phyloP scores from a whole-genome alignment of 129 eudicot species.

The Flaveria brownii region DNA sequence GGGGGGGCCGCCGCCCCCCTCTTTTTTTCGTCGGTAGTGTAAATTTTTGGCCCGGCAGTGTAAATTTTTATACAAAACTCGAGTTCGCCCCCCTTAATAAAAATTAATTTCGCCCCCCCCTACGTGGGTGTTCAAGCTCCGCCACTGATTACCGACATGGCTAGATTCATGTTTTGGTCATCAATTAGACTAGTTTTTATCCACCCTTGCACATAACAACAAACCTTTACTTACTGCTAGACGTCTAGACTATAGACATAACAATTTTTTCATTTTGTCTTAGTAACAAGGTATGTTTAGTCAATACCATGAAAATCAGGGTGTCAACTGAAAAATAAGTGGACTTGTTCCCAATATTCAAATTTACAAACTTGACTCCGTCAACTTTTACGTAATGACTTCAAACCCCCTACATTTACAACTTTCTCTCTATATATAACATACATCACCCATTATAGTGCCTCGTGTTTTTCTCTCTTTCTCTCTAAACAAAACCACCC shows the following conservation, averaged over 20 bases:
- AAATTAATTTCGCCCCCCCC: no score
- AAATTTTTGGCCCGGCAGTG: no score
- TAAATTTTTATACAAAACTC: no score
- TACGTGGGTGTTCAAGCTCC: no score
- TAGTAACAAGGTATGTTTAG: neutral
- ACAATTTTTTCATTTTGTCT: no score
- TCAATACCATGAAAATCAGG: neutral
- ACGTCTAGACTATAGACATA: neutral
- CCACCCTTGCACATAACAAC: neutral
- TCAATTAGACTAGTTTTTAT: neutral
- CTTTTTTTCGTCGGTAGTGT: no score
- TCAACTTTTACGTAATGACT: constrained; percentile 10
- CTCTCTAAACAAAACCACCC: constrained; percentile 28
- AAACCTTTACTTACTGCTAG: neutral
- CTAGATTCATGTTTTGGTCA: neutral
- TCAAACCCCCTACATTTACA: neutral
- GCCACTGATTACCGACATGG: no score
- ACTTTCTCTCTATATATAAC: constrained; percentile 3
- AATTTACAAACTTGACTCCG: constrained; percentile 11
- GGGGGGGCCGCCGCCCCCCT: no score
- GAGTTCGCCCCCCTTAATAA: no score
- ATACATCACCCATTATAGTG: constrained; percentile 18
- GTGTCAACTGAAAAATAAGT: neutral
- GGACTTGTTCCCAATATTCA: neutral
- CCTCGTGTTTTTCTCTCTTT: constrained; percentile 31